Evolutionary conservation across 1,139 yeast species (phyloP), one percentile per base, ranked within the genome.

Genomic region (Lizanozyma gosingica): DNA sequence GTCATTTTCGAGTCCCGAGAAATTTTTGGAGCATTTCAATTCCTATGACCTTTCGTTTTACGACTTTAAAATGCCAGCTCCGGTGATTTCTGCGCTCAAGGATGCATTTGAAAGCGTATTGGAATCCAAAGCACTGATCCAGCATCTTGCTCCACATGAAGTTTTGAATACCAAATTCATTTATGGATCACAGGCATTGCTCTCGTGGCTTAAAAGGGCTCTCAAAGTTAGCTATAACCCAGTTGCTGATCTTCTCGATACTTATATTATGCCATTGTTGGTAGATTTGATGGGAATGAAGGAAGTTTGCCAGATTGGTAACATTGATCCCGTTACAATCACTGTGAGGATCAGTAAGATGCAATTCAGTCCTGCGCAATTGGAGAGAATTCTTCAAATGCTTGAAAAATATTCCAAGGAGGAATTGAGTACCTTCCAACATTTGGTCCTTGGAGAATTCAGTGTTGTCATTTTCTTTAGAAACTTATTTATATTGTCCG

Each of bases 271-370:
- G 1, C 96, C 96, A 14, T 82, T 86, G 47, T 63, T 87, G 46
- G 65, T 87, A 50, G 70, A 73, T 27, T 64, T 88, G 42, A 76
- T 81, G 42, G 73, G 73, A 40, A 72, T 85, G 66, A 81, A 88
- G 47, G 97, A 92, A 48, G 88, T 87, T 17, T 82, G 90, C 52
- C 83, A 81, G 45, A 73, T 90, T 45, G 83, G 90, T 0, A 75
- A 76, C 40, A 64, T 83, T 33, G 72, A 73, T 36, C 83, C 87
- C 0, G 67, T 73, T 2, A 52, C 71, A 2, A 62, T 75, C 3
- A 75, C 82, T 53, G 67, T 73, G 38, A 67, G 66, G 34, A 63
- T 83, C 3, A 80, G 88, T 0, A 80, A 78, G 46, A 61, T 83
- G 36, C 76, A 83, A 1, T 78, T 67, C 51, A 70, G 75, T 33